Evolutionary conservation across 2,329 filamentous ascomycete genomes (phyloP).

Genomic region (Colletotrichum sp.): DNA sequence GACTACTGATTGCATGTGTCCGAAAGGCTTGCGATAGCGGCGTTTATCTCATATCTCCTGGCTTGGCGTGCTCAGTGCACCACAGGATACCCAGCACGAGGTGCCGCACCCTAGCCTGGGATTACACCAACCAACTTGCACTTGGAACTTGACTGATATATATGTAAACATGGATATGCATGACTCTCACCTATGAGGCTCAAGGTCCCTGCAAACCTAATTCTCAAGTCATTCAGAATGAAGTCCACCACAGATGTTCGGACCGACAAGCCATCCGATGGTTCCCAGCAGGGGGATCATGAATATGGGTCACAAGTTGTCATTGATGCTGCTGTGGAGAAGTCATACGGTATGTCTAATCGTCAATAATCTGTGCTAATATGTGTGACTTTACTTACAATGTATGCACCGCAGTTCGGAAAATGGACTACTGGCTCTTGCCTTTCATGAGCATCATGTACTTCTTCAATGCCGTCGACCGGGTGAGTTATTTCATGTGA

Average conservation of each 20-base stretch:
- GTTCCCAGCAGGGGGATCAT: neutral
- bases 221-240: neutral
- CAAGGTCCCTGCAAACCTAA: neutral
- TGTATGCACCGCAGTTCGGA: constrained; percentile 21
- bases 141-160: neutral
- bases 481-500: neutral
- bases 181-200: neutral
- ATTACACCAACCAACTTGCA: neutral
- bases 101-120: neutral
- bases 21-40: neutral
- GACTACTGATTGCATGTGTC: neutral
- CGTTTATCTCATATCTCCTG: neutral
- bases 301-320: neutral
- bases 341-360: neutral
- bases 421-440: constrained; percentile 47
- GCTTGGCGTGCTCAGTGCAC: neutral
- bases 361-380: neutral
- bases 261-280: neutral
- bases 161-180: neutral
- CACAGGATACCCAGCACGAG: neutral
- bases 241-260: neutral
- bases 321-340: neutral
- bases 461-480: constrained; percentile 27
- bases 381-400: neutral
- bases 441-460: constrained; percentile 45